Evolutionary conservation across 78 protist genomes (phyloP).

Genomic region (Cavenderia fasciculata): DNA sequence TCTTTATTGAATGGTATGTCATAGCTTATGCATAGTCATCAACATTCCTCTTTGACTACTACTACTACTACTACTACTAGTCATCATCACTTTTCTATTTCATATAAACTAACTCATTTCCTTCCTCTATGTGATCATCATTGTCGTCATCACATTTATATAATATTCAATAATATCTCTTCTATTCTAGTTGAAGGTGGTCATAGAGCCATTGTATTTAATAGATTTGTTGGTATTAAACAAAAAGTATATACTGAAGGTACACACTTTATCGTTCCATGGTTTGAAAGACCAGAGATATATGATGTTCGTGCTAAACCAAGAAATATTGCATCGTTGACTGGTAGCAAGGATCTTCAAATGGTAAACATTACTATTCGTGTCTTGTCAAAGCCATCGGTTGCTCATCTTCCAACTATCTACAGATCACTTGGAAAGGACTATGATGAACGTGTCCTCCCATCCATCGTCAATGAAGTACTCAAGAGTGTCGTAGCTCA

Average conservation of each 20-base stretch:
- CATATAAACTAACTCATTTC: not conserved
- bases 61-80: not conserved
- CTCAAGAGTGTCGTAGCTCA: slow-evolving; percentile 95
- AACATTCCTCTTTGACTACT: not conserved
- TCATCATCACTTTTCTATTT: not conserved
- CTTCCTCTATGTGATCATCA: not conserved
- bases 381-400: slow-evolving; percentile 89
- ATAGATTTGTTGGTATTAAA: slow-evolving; percentile 83
- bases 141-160: not conserved
- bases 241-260: slow-evolving; percentile 83
- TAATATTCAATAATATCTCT: not conserved
- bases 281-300: slow-evolving; percentile 89
- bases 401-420: slow-evolving; percentile 65
- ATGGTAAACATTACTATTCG: slow-evolving; percentile 94
- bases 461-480: slow-evolving; percentile 95
- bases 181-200: slow-evolving; percentile 86
- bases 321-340: slow-evolving; percentile 83
- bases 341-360: slow-evolving; percentile 96
- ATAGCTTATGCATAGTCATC: not conserved
- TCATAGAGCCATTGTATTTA: slow-evolving; percentile 90
- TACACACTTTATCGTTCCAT: slow-evolving; percentile 89
- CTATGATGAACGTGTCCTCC: slow-evolving; percentile 94
- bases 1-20: slow-evolving; percentile 49
- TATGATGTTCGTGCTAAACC: slow-evolving; percentile 92
- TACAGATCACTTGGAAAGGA: slow-evolving; percentile 91